phyloP scores from a whole-genome alignment of 2,329 filamentous ascomycete species.

The Lasiodiplodia sp. region DNA sequence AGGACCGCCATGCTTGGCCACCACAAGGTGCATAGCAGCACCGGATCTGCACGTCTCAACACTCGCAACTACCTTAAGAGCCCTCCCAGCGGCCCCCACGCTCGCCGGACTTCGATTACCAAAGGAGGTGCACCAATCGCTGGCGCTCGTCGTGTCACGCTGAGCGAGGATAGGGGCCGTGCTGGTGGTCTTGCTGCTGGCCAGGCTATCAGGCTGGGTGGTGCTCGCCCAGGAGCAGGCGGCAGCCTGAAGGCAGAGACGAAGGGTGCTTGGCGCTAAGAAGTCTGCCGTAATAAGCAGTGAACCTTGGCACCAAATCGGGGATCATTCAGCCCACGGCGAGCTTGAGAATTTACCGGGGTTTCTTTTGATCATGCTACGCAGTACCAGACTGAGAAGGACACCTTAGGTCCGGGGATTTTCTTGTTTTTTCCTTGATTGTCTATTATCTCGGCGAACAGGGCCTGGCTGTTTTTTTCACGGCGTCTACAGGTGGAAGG shows the following conservation, averaged over 20 bases:
- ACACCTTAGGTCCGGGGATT: not conserved
- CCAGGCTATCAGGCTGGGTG: slow-evolving; percentile 37
- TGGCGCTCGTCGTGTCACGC: slow-evolving; percentile 47
- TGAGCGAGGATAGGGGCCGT: slow-evolving; percentile 41
- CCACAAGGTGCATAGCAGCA: slow-evolving; percentile 53
- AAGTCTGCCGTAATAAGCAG: not conserved
- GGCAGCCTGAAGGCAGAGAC: slow-evolving; percentile 29
- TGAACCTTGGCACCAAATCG: not conserved
- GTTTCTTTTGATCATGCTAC: not conserved
- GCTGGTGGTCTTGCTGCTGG: slow-evolving; percentile 41
- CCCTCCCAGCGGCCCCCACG: slow-evolving; percentile 64
- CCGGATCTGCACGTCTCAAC: slow-evolving; percentile 70
- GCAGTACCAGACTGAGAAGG: slow-evolving; percentile 5
- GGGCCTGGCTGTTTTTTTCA: not conserved
- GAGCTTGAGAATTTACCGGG: not conserved
- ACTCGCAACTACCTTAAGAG: slow-evolving; percentile 71
- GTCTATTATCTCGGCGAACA: not conserved
- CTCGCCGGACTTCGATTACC: slow-evolving; percentile 68
- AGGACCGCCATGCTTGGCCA: slow-evolving; percentile 60
- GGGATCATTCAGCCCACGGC: not conserved
- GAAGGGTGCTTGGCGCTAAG: slow-evolving; percentile 32
- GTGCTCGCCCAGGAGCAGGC: slow-evolving; percentile 26
- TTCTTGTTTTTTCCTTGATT: slow-evolving; percentile 4
- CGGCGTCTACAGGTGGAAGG: slow-evolving; percentile 3
- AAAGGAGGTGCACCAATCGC: slow-evolving; percentile 60